phyloP scores from a whole-genome alignment of 257 asterid species.

The Plantago elongata region DNA sequence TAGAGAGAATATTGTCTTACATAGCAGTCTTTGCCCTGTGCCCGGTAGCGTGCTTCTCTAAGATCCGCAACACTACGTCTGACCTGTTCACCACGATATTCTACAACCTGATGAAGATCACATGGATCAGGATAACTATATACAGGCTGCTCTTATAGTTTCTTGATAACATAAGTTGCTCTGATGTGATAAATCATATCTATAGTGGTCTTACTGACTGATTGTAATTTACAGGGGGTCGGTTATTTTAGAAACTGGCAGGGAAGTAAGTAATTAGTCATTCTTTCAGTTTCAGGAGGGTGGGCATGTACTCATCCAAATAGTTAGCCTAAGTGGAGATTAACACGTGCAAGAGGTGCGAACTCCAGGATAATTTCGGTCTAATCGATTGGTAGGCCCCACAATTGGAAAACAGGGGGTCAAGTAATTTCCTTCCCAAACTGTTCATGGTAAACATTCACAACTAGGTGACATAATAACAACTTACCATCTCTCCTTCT shows the following conservation, averaged over 20 bases:
- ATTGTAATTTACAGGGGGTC: too few relatives aligned
- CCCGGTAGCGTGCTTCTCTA: constrained; percentile 82
- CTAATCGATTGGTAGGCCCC: too few relatives aligned
- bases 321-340: too few relatives aligned
- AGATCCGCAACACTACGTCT: constrained; percentile 93
- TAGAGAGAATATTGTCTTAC: constrained; percentile 35
- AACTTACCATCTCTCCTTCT: constrained; percentile 93
- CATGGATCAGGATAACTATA: constrained; percentile 12
- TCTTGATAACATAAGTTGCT: constrained; percentile 5
- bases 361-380: too few relatives aligned
- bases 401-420: too few relatives aligned
- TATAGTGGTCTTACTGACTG: not conserved
- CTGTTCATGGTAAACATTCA: not conserved
- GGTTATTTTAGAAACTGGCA: too few relatives aligned
- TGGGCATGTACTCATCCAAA: too few relatives aligned
- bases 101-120: constrained; percentile 65
- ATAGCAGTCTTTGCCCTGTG: constrained; percentile 91
- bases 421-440: too few relatives aligned
- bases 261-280: too few relatives aligned
- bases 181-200: not conserved
- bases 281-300: too few relatives aligned
- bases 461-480: constrained; percentile 7
- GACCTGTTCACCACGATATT: constrained; percentile 98
- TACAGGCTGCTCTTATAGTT: not conserved
- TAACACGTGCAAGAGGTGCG: too few relatives aligned